phyloP scores from a whole-genome alignment of 805 yeast genomes.

The Yarrowia keelungensis region DNA sequence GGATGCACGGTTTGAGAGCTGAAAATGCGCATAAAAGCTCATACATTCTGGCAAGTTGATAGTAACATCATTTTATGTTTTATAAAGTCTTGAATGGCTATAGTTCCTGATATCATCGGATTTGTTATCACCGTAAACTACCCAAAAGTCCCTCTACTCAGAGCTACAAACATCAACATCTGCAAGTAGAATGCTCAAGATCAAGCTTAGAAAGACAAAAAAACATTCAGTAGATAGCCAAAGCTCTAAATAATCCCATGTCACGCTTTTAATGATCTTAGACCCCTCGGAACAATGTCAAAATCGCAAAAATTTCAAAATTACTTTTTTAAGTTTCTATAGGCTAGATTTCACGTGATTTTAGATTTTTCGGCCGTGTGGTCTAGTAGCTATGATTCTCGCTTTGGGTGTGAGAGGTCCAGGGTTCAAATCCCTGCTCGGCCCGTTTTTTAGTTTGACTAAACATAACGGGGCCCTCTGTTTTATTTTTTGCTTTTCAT shows the following conservation, averaged over 20 bases:
- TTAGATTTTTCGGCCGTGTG: slow-evolving; percentile 44
- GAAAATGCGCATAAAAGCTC: too few relatives aligned
- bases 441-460: slow-evolving; percentile 42
- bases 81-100: too few relatives aligned
- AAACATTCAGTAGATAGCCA: background rate
- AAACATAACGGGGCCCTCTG: background rate
- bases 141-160: too few relatives aligned
- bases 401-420: slow-evolving; percentile 48
- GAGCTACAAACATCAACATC: too few relatives aligned
- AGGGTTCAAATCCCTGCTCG: slow-evolving; percentile 48
- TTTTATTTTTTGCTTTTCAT: background rate
- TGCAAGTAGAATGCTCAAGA: too few relatives aligned
- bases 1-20: too few relatives aligned
- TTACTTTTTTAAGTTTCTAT: background rate
- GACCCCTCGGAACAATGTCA: background rate
- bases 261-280: background rate
- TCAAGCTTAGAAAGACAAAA: too few relatives aligned
- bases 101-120: too few relatives aligned
- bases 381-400: slow-evolving; percentile 48
- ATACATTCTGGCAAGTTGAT: too few relatives aligned
- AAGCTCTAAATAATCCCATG: background rate
- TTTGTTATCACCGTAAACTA: too few relatives aligned
- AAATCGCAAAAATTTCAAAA: background rate
- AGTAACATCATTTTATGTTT: too few relatives aligned
- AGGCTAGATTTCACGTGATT: slow-evolving; percentile 1